Conservation (phyloP, 768 basidiomycete species). For the Strobilomyces dryophilus region DNA sequence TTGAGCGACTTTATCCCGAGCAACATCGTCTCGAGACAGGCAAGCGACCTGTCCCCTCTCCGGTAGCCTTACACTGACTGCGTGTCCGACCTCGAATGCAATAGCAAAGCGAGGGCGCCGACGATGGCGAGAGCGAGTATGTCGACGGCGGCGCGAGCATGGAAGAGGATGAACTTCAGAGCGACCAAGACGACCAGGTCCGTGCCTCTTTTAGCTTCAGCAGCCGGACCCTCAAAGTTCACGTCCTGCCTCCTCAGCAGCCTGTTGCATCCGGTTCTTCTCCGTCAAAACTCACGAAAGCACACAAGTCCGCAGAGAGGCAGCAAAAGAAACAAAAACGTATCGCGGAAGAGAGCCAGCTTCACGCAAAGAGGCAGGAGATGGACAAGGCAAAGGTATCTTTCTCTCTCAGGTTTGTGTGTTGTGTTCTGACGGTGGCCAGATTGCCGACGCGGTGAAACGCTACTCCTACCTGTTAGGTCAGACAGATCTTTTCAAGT, state of each 20-base stretch:
- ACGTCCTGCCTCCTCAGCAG: conserved; percentile 8
- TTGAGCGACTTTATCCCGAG: conserved; percentile 88
- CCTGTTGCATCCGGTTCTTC: conserved; percentile 24
- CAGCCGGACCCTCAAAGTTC: conserved; percentile 2
- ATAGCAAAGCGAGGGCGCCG: conserved; percentile 62
- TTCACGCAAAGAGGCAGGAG: conserved; percentile 68
- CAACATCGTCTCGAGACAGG: conserved; percentile 88
- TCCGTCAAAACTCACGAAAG: conserved; percentile 32
- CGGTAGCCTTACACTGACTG: conserved; percentile 5
- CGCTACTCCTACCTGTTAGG: conserved; percentile 97
- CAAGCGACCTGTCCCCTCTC: conserved; percentile 28
- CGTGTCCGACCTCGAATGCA: conserved; percentile 23
- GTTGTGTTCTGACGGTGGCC: conserved; percentile 11
- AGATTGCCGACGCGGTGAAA: conserved; percentile 93
- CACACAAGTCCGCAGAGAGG: conserved; percentile 37
- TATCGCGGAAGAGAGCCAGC: conserved; percentile 65
- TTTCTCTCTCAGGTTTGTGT: neutral
- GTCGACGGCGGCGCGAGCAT: conserved; percentile 49
- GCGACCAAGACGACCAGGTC: conserved; percentile 44
- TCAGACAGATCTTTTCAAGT: conserved; percentile 96
- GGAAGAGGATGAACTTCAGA: conserved; percentile 62
- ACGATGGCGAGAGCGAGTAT: conserved; percentile 70
- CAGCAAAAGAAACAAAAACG: conserved; percentile 49
- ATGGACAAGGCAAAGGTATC: conserved; percentile 86
- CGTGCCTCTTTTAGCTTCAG: neutral